Evolutionary conservation across 805 yeast species (phyloP).

Genomic region (Kuraishia capsulata): DNA sequence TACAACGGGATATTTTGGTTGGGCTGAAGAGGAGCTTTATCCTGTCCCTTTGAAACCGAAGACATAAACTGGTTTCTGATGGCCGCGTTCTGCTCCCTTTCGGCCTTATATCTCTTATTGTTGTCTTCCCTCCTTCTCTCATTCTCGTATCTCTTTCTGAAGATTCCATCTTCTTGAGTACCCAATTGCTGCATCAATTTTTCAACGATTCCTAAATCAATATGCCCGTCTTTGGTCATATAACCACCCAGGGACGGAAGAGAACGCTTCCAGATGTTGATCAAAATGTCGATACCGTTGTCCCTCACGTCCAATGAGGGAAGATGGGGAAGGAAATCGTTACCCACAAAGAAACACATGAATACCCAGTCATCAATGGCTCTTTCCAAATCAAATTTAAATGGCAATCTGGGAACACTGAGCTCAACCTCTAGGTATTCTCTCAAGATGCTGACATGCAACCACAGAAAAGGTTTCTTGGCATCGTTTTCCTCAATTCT

Average conservation of each 20-base stretch:
- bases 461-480: constrained; percentile 87
- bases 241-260: constrained; percentile 64
- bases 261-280: constrained; percentile 72
- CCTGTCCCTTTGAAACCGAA: constrained; percentile 64
- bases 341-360: constrained; percentile 97
- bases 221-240: constrained; percentile 82
- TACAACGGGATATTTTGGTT: constrained; percentile 67
- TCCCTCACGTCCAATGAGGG: constrained; percentile 94
- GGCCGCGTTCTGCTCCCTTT: constrained; percentile 34
- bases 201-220: constrained; percentile 73
- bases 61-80: constrained; percentile 34
- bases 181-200: constrained; percentile 56
- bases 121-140: constrained; percentile 65
- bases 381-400: constrained; percentile 81
- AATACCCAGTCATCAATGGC: constrained; percentile 99
- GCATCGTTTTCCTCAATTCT: constrained; percentile 31
- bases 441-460: constrained; percentile 78
- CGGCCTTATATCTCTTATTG: constrained; percentile 46
- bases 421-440: constrained; percentile 85
- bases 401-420: constrained; percentile 56
- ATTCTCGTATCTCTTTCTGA: constrained; percentile 55
- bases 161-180: constrained; percentile 67
- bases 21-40: constrained; percentile 65
- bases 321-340: constrained; percentile 94
- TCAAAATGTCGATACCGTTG: constrained; percentile 77